Conservation (phyloP, 2,329 filamentous ascomycete genomes). For the Trichophyton mentagrophytes region DNA sequence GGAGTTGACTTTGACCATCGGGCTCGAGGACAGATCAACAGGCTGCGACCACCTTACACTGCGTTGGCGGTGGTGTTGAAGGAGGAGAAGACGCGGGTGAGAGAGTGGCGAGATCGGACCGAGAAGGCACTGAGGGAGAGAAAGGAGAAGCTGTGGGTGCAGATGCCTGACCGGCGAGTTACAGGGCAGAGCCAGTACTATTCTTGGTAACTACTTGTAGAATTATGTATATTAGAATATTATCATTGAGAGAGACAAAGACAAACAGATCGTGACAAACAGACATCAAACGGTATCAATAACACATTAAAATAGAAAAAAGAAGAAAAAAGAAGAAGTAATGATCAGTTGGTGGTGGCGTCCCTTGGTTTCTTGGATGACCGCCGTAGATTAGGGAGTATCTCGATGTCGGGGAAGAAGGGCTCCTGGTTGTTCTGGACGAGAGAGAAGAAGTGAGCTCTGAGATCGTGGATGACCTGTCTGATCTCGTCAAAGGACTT, state of each 20-base stretch:
- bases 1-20: conserved; percentile 54
- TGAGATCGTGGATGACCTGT: conserved; percentile 17
- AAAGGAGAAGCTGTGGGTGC: conserved; percentile 69
- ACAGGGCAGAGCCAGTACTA: conserved; percentile 80
- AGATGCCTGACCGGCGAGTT: conserved; percentile 74
- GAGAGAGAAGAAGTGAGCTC: conserved; percentile 15
- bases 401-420: conserved; percentile 30
- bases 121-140: conserved; percentile 63
- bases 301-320: neutral
- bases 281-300: neutral
- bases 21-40: conserved; percentile 58
- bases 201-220: conserved; percentile 56
- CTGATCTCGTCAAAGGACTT: conserved; percentile 24
- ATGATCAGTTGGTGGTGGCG: too few species aligned
- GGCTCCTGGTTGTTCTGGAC: conserved; percentile 9
- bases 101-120: conserved; percentile 64
- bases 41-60: conserved; percentile 59
- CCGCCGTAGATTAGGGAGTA: conserved; percentile 23
- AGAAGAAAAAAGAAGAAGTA: neutral
- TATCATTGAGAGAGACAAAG: neutral
- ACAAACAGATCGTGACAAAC: neutral
- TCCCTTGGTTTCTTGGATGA: neutral
- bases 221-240: neutral
- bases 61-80: conserved; percentile 73
- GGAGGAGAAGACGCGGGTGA: conserved; percentile 80